A percentile compares a stretch with the other conserved stretches of the same genome.
These are phyloP conservation scores for Lotmaria passim DNA, from an alignment of 208 protist species.

Conservation along the genomic window DNA sequence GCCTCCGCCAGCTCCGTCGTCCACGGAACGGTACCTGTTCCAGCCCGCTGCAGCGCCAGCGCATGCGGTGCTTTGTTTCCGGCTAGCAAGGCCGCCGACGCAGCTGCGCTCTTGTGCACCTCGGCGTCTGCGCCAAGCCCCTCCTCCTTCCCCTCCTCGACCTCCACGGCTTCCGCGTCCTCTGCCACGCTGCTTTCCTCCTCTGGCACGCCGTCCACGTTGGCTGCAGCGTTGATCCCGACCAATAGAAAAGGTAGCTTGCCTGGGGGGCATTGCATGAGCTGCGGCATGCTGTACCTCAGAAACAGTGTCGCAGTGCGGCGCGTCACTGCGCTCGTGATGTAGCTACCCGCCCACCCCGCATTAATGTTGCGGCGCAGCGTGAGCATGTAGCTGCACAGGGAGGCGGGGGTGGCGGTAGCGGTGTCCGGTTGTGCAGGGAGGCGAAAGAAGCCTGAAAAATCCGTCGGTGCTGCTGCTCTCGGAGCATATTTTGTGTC, in stretches of 20 bases:
- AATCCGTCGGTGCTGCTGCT: too few relatives aligned
- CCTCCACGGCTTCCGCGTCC: too few relatives aligned
- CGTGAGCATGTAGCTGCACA: slow-evolving; percentile 23
- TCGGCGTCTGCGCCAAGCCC: too few relatives aligned
- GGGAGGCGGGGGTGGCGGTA: slow-evolving; percentile 8
- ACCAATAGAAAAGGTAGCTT: background rate
- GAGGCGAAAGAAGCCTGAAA: background rate
- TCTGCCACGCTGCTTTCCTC: too few relatives aligned
- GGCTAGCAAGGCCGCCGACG: background rate
- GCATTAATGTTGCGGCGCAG: background rate
- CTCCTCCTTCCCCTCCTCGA: background rate
- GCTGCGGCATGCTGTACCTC: background rate
- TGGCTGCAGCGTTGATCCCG: too few relatives aligned
- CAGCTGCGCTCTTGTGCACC: background rate
- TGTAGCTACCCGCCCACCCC: background rate
- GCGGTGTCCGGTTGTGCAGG: background rate
- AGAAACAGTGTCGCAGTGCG: background rate
- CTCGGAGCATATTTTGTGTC: too few relatives aligned
- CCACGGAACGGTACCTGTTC: slow-evolving; percentile 25
- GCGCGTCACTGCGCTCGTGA: background rate
- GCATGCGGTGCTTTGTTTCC: too few relatives aligned
- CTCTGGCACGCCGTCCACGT: background rate
- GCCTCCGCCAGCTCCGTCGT: slow-evolving; percentile 21
- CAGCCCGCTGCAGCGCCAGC: too few relatives aligned
- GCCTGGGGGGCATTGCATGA: background rate